These are phyloP conservation scores for Clitopilus passeckerianus DNA, from an alignment of 768 basidiomycete species.

Conservation along the genomic window DNA sequence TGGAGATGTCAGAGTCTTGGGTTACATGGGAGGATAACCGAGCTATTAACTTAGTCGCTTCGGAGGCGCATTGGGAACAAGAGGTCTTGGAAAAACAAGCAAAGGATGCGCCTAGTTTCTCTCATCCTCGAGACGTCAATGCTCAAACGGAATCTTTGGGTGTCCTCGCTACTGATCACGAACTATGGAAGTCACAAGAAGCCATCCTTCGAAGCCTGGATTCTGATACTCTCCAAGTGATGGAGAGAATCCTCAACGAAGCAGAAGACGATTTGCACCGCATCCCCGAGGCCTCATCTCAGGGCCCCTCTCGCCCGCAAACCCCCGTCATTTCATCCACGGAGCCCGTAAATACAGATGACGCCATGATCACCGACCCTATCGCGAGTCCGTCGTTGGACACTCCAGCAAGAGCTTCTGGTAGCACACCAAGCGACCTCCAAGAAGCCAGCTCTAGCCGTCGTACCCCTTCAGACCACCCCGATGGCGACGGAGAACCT, in stretches of 20 bases:
- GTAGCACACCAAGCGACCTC: not conserved
- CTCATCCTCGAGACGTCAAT: not conserved
- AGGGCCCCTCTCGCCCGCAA: not conserved
- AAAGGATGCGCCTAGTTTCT: too few species aligned
- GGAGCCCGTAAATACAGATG: not conserved
- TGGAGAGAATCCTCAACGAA: not conserved
- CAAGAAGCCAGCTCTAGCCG: not conserved
- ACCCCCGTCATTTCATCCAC: not conserved
- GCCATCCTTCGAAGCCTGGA: not conserved
- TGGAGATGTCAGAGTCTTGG: constrained; percentile 50
- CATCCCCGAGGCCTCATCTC: not conserved
- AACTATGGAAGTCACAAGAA: not conserved
- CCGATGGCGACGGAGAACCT: not conserved
- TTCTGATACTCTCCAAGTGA: not conserved
- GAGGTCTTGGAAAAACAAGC: constrained; percentile 12
- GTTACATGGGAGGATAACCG: constrained; percentile 41
- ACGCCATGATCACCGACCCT: constrained; percentile 1
- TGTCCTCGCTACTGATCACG: not conserved
- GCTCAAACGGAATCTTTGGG: not conserved
- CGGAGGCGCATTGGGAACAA: constrained; percentile 24
- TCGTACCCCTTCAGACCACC: not conserved
- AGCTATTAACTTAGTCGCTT: constrained; percentile 21
- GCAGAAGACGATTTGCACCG: not conserved
- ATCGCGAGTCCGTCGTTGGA: not conserved
- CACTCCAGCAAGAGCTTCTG: not conserved